Conservation (phyloP, 345 rosid genomes). For the Geranium brycei region DNA sequence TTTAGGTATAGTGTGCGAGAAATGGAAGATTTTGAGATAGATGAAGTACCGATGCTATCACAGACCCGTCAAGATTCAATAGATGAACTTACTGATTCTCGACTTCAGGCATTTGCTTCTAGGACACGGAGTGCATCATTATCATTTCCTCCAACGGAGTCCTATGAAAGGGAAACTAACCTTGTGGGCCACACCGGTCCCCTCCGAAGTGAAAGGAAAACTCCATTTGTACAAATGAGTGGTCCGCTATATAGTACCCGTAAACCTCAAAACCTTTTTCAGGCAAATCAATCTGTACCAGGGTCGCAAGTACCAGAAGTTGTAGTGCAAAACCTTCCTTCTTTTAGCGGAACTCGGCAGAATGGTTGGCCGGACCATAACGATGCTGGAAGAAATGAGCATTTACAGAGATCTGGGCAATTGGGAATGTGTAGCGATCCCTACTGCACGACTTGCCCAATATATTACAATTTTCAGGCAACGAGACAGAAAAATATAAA, state of each 20-base stretch:
- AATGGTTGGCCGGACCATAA: slow-evolving; percentile 24
- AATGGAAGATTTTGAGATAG: slow-evolving; percentile 47
- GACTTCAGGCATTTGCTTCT: slow-evolving; percentile 19
- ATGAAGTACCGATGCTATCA: slow-evolving; percentile 57
- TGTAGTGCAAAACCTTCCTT: slow-evolving; percentile 1
- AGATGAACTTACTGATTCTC: slow-evolving; percentile 25
- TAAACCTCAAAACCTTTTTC: slow-evolving; percentile 17
- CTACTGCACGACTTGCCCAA: slow-evolving; percentile 84
- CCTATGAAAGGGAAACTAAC: slow-evolving; percentile 28
- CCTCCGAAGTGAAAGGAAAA: slow-evolving; percentile 47
- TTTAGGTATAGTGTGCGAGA: slow-evolving; percentile 11
- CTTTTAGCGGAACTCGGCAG: slow-evolving; percentile 26
- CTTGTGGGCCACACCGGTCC: slow-evolving; percentile 74
- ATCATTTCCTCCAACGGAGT: slow-evolving; percentile 37
- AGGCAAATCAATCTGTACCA: slow-evolving; percentile 2
- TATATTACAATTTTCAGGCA: slow-evolving; percentile 36
- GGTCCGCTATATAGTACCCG: slow-evolving; percentile 46
- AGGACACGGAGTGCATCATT: slow-evolving; percentile 54
- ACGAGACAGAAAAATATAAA: slow-evolving; percentile 23
- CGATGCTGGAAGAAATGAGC: slow-evolving; percentile 41
- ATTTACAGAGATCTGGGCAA: slow-evolving; percentile 72
- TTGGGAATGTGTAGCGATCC: slow-evolving; percentile 83
- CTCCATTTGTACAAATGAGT: slow-evolving; percentile 45
- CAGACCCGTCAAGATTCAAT: slow-evolving; percentile 16
- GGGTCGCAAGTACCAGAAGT: slow-evolving; percentile 16